These are phyloP conservation scores for Trametes sanguinea DNA, from an alignment of 768 basidiomycete genomes.

Conservation along the genomic window DNA sequence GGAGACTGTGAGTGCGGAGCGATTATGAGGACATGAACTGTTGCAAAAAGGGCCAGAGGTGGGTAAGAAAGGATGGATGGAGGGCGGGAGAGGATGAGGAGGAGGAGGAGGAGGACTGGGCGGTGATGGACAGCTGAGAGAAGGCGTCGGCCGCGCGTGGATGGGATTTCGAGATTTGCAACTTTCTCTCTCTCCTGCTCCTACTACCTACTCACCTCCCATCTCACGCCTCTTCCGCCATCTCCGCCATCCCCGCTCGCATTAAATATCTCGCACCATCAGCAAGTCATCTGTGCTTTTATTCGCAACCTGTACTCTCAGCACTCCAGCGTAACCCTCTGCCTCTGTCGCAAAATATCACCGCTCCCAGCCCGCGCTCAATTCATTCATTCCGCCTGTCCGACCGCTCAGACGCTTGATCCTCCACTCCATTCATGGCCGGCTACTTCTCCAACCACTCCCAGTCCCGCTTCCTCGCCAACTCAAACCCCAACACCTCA, in stretches of 20 bases:
- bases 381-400: background rate
- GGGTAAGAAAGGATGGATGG: background rate
- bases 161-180: constrained; percentile 8
- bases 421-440: constrained; percentile 27
- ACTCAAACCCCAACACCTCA: constrained; percentile 34
- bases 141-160: constrained; percentile 5
- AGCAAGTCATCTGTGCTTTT: constrained; percentile 1
- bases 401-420: constrained; percentile 1
- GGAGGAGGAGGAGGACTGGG: constrained; percentile 10
- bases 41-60: background rate
- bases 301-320: constrained; percentile 8
- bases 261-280: background rate
- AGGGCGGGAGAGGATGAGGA: background rate
- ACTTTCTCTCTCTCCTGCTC: constrained; percentile 6
- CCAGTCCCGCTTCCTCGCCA: constrained; percentile 67
- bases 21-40: constrained; percentile 21
- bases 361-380: background rate
- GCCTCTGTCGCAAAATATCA: background rate
- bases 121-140: background rate
- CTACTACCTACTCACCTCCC: background rate
- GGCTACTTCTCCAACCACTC: constrained; percentile 87
- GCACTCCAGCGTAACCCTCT: background rate
- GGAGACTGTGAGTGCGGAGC: background rate
- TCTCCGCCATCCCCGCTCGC: background rate
- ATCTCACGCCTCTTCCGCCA: constrained; percentile 21